Evolutionary conservation across 1,284 basidiomycete genomes (phyloP).

Genomic region (Coniferiporia weirii): DNA sequence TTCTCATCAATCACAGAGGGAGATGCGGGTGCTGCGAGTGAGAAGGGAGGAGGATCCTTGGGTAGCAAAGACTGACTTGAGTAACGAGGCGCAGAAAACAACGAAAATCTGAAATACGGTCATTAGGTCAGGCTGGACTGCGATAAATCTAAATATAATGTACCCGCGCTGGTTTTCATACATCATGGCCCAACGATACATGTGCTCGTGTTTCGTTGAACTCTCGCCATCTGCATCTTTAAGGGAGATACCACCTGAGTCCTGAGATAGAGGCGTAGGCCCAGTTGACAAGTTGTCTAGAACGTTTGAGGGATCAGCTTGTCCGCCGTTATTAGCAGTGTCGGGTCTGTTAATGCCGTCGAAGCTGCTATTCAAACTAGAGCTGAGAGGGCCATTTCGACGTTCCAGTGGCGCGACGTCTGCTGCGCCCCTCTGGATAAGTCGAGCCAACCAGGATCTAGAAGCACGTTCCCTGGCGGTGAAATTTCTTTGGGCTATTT

Average conservation of each 20-base stretch:
- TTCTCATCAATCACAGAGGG: constrained; percentile 19
- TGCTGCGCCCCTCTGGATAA: background rate
- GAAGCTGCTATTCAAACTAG: background rate
- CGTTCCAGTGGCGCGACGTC: constrained; percentile 7
- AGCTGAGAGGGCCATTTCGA: background rate
- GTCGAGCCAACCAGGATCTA: constrained; percentile 9
- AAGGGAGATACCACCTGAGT: background rate
- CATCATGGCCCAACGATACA: constrained; percentile 70
- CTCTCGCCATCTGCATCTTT: background rate
- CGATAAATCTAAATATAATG: constrained; percentile 21
- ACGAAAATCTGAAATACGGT: constrained; percentile 43
- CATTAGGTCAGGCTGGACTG: background rate
- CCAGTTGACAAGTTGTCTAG: background rate
- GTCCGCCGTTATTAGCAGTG: background rate
- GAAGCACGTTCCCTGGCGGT: constrained; percentile 8
- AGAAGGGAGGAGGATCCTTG: constrained; percentile 71
- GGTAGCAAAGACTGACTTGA: constrained; percentile 66
- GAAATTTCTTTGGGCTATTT: constrained; percentile 11
- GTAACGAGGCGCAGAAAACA: constrained; percentile 72
- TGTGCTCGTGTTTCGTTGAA: constrained; percentile 10
- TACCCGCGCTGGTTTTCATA: constrained; percentile 79
- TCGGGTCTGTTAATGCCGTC: background rate
- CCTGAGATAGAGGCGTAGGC: background rate
- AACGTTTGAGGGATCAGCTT: background rate
- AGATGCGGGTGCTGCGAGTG: constrained; percentile 37